Evolutionary conservation across 805 yeast genomes (phyloP), one percentile per base, ranked within the genome.

Genomic region (Clavispora carvajalis): DNA sequence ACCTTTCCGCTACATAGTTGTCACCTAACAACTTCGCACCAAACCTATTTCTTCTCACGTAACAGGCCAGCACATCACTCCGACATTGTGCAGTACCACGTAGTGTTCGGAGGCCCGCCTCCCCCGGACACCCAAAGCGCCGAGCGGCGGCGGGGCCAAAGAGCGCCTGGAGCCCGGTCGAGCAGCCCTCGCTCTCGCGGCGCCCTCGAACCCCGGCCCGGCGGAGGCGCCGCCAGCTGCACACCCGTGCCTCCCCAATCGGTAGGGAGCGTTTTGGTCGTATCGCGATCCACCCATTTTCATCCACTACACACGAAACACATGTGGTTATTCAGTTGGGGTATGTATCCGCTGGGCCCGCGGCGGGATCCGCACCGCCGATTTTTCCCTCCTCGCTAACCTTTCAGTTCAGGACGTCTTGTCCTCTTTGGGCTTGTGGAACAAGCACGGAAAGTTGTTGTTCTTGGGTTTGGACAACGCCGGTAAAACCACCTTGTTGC

Each of bases 381-480:
- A 3, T 6, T 8, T 28, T 28, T 2, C 31, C 19, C 8, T n/a
- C 17, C 8, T 16, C 47, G 52, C 60, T 56, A 56, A 56, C 60
- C 24, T 12, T 19, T 15, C 49, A 65, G 71, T 69, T 55, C 73
- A 67, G 59, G 73, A 69, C 54, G 65, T 69, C 23, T 66, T 69
- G 49, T 60, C 74, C 35, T 62, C 71, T 16, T 62, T 69, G 52
- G 74, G 74, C 28, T 69, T 69, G 50, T 69, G 74, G 74, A 69
- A 69, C 52, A 69, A 69, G 55, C 74, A 69, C 54, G 74, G 73
- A 48, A 69, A 69, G 51, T 62, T 69, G 48, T 62, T 69, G 49
- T 69, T 69, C 49, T 62, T 69, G 46, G 74, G 74, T 22, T 65
- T 69, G 48, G 74, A 69, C 51, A 69, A 69, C 47, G 74, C 74